Conservation (phyloP, 768 basidiomycete species). For the Boletus huronensis region DNA sequence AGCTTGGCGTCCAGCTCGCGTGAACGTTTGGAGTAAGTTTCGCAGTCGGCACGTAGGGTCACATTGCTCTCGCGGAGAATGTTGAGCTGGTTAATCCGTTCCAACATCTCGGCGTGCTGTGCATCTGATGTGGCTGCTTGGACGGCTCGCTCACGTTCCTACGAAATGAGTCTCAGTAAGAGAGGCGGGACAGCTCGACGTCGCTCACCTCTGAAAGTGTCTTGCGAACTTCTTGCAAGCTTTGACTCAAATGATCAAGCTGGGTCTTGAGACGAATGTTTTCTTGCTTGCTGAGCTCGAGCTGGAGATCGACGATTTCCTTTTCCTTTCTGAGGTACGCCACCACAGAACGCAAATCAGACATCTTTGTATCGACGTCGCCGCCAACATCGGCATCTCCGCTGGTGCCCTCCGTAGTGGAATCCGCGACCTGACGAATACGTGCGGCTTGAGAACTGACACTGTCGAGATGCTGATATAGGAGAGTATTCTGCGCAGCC, state of each 20-base stretch:
- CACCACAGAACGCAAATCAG: slow-evolving; percentile 75
- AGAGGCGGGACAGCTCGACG: not conserved
- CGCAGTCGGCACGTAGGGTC: slow-evolving; percentile 74
- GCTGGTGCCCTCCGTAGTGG: slow-evolving; percentile 37
- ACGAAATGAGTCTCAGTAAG: slow-evolving; percentile 1
- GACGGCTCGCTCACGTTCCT: slow-evolving; percentile 82
- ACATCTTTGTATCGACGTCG: slow-evolving; percentile 59
- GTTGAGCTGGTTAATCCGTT: slow-evolving; percentile 83
- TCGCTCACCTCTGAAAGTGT: slow-evolving; percentile 64
- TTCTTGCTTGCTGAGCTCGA: slow-evolving; percentile 78
- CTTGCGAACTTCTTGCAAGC: slow-evolving; percentile 64
- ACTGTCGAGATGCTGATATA: slow-evolving; percentile 82
- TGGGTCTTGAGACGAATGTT: slow-evolving; percentile 69
- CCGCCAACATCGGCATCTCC: slow-evolving; percentile 46
- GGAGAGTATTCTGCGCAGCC: slow-evolving; percentile 65
- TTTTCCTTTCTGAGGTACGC: slow-evolving; percentile 86
- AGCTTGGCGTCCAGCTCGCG: slow-evolving; percentile 65
- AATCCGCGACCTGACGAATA: slow-evolving; percentile 69
- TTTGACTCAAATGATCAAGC: slow-evolving; percentile 68
- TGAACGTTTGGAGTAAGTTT: slow-evolving; percentile 64
- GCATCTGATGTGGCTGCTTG: slow-evolving; percentile 67
- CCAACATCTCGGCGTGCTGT: slow-evolving; percentile 80
- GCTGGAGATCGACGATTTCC: slow-evolving; percentile 85
- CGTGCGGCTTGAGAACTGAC: slow-evolving; percentile 78
- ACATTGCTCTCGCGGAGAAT: slow-evolving; percentile 86